phyloP scores from a whole-genome alignment of 1,284 basidiomycete species.

The Leccinum subrobustum region DNA sequence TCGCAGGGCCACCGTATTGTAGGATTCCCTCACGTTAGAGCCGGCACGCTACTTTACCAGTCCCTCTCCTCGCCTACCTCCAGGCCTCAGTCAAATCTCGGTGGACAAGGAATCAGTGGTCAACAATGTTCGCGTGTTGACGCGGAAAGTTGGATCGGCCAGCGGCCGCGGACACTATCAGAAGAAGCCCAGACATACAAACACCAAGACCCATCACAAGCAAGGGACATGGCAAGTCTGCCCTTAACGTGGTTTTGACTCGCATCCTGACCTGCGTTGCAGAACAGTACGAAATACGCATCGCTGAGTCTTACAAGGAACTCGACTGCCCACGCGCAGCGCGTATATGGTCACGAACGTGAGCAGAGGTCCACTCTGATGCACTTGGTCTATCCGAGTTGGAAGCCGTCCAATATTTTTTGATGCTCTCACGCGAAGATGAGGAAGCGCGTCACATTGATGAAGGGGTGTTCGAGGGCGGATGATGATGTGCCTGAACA shows the following conservation, averaged over 20 bases:
- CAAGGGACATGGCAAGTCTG: conserved; percentile 29
- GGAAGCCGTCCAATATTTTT: conserved; percentile 78
- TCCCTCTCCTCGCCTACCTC: conserved; percentile 41
- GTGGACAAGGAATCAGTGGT: conserved; percentile 64
- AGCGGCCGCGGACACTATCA: conserved; percentile 11
- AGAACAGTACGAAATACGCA: conserved; percentile 68
- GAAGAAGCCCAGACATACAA: conserved; percentile 23
- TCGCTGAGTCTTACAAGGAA: conserved; percentile 56
- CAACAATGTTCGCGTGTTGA: conserved; percentile 60
- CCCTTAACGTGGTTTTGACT: not conserved
- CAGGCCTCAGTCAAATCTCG: conserved; percentile 60
- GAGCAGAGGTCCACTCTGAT: conserved; percentile 58
- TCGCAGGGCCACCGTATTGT: conserved; percentile 60
- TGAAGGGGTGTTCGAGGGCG: conserved; percentile 57
- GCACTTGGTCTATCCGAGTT: conserved; percentile 71
- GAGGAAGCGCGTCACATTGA: conserved; percentile 42
- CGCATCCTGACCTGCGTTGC: not conserved
- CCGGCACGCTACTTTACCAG: conserved; percentile 53
- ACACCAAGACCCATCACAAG: conserved; percentile 22
- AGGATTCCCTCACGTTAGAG: conserved; percentile 65
- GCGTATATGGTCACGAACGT: conserved; percentile 47
- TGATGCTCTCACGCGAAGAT: conserved; percentile 87
- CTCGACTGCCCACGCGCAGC: conserved; percentile 42
- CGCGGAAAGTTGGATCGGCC: conserved; percentile 64
- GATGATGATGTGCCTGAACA: conserved; percentile 43